Conservation (phyloP, 495 filamentous ascomycete genomes). For the Penicillium herquei region DNA sequence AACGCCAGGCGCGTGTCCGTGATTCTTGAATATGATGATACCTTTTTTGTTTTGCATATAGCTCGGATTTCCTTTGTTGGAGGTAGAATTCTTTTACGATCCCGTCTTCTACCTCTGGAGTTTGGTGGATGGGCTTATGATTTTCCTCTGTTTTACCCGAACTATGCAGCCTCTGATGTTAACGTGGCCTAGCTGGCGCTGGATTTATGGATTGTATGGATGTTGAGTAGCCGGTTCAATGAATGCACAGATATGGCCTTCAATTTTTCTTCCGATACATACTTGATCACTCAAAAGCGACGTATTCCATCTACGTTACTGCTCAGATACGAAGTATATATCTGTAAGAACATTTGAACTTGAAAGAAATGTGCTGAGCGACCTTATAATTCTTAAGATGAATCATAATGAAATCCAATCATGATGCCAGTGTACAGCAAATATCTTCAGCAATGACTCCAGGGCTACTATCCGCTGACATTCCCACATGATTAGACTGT, state of each 20-base stretch:
- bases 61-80: constrained; percentile 11
- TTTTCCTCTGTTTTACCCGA: constrained; percentile 8
- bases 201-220: constrained; percentile 21
- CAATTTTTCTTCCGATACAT: background rate
- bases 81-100: constrained; percentile 31
- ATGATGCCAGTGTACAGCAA: too few relatives aligned
- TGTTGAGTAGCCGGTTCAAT: constrained; percentile 15
- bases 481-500: too few relatives aligned
- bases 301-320: background rate
- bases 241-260: constrained; percentile 17
- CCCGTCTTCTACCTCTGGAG: constrained; percentile 34
- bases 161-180: constrained; percentile 14
- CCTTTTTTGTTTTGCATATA: constrained; percentile 29
- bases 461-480: too few relatives aligned
- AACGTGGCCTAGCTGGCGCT: constrained; percentile 13
- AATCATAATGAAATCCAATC: too few relatives aligned
- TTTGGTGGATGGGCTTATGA: constrained; percentile 17
- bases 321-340: too few relatives aligned
- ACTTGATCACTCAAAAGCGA: background rate
- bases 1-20: constrained; percentile 65
- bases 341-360: too few relatives aligned
- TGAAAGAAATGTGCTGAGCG: too few relatives aligned
- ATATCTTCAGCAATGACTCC: too few relatives aligned
- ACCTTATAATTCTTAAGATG: too few relatives aligned
- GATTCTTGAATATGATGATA: constrained; percentile 41